phyloP scores from a whole-genome alignment of 2,329 filamentous ascomycete species.

The Karstenula rhodostoma region DNA sequence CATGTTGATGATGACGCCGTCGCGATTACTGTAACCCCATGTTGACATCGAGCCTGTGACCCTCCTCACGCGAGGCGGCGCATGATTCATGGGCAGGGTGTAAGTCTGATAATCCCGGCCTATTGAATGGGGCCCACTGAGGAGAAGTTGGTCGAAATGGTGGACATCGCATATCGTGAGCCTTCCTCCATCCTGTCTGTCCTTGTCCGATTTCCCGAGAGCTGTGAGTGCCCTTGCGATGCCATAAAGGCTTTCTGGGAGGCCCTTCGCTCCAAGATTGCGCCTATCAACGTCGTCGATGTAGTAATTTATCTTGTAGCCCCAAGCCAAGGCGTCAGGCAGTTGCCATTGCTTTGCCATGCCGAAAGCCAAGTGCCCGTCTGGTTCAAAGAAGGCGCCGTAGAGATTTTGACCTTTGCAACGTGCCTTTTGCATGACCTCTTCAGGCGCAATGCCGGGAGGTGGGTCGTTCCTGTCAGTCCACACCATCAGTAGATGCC shows the following conservation, averaged over 20 bases:
- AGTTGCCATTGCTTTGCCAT: not conserved
- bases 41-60: not conserved
- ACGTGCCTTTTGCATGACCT: not conserved
- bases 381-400: not conserved
- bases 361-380: not conserved
- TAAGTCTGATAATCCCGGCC: not conserved
- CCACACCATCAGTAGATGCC: not conserved
- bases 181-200: slow-evolving; percentile 6
- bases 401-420: slow-evolving; percentile 2
- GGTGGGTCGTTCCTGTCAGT: not conserved
- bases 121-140: not conserved
- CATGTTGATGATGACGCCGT: slow-evolving; percentile 4
- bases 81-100: not conserved
- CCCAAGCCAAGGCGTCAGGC: not conserved
- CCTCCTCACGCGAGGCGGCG: not conserved
- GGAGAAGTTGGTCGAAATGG: too few relatives aligned
- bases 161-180: not conserved
- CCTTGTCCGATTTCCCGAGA: slow-evolving; percentile 4
- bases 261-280: not conserved
- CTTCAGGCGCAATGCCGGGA: not conserved
- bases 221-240: slow-evolving; percentile 2
- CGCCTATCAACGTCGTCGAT: not conserved
- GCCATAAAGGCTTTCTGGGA: not conserved
- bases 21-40: not conserved
- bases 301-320: not conserved